Evolutionary conservation across 2,329 filamentous ascomycete genomes (phyloP).

Genomic region (Penicillium paneum): DNA sequence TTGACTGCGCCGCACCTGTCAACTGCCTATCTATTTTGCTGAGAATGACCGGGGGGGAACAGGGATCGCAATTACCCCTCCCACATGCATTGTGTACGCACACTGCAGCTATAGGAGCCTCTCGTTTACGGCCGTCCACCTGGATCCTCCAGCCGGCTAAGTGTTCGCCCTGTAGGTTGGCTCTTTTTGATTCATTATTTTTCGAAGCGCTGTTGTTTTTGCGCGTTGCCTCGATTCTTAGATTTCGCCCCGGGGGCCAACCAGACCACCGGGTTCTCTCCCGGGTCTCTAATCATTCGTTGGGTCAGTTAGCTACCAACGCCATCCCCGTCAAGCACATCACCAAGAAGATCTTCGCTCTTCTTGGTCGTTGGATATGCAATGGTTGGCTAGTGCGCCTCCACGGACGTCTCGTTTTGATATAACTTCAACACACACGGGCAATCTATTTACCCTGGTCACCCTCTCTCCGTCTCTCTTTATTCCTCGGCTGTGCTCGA

Average conservation of each 20-base stretch:
- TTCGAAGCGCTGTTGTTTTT: conserved; percentile 20
- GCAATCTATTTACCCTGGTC: conserved; percentile 4
- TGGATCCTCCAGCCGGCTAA: not conserved
- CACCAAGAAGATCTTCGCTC: conserved; percentile 21
- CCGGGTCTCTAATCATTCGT: conserved; percentile 13
- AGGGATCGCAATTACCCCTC: conserved; percentile 13
- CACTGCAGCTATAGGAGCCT: conserved; percentile 16
- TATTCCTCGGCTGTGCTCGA: not conserved
- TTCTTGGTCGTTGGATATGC: conserved; percentile 22
- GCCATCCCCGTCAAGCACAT: conserved; percentile 11
- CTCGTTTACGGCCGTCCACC: conserved; percentile 8
- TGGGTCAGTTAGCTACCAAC: conserved; percentile 15
- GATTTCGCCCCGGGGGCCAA: conserved; percentile 13
- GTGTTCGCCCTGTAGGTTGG: conserved; percentile 14
- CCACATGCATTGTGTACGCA: conserved; percentile 15
- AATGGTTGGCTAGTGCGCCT: conserved; percentile 15
- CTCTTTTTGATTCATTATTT: conserved; percentile 6
- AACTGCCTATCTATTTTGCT: conserved; percentile 4
- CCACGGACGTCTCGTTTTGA: conserved; percentile 18
- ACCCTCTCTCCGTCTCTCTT: conserved; percentile 2
- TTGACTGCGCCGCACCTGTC: conserved; percentile 23
- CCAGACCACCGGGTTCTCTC: conserved; percentile 29
- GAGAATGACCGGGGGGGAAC: conserved; percentile 12
- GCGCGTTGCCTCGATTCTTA: conserved; percentile 9
- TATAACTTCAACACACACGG: conserved; percentile 26